Base-by-base conservation (phyloP, 2,329 filamentous ascomycete genomes). In the Penicillium brevicompactum region DNA sequence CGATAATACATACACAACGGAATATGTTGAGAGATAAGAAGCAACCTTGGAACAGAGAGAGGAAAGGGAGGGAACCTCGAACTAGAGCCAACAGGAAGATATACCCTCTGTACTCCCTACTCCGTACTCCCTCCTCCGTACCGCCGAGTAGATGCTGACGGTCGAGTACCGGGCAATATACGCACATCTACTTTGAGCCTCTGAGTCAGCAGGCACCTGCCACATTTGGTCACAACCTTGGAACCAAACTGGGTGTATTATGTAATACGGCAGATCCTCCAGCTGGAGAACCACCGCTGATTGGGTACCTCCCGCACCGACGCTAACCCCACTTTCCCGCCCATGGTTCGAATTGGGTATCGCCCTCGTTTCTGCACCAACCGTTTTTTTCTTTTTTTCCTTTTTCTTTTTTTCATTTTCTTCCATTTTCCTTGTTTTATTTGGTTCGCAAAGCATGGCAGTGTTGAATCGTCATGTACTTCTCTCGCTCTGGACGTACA, bases 181-280 rank as follows among this genome's bases (percentile, higher is more conserved):
- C 51, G 16, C 21, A 44, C 49, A 21, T 49, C 51, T 48, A 49
- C 51, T 18, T 44, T 18, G 18, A 18, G 18, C 18, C 18, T 18
- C 18, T 51, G 49, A 51, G 22, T 51, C 49, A 41, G 42, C 50
- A 21, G 14, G 10, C 27, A 52, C 43, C 43, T 53, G 37, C 24
- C 50, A 13, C 16, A 5, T 42, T 48, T 14, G 24, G 24, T 6
- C 8, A 27, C 24, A 5, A 27, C 5, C 5, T 27, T 27, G 24
- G 8, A 27, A 27, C 24, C 24, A 4, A 27, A 27, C 24, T 5
- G 37, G 18, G 14, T 13, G 34, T 37, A 37, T 37, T 37, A 37
- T 37, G n/a, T 37, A 37, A 37, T 37, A 37, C 34, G 34, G 34
- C 34, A 37, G 34, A 37, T 37, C 34, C 34, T 37, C 34, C 13